Conservation (phyloP, 2,329 filamentous ascomycete species). For the Colletotrichum zoysiae region DNA sequence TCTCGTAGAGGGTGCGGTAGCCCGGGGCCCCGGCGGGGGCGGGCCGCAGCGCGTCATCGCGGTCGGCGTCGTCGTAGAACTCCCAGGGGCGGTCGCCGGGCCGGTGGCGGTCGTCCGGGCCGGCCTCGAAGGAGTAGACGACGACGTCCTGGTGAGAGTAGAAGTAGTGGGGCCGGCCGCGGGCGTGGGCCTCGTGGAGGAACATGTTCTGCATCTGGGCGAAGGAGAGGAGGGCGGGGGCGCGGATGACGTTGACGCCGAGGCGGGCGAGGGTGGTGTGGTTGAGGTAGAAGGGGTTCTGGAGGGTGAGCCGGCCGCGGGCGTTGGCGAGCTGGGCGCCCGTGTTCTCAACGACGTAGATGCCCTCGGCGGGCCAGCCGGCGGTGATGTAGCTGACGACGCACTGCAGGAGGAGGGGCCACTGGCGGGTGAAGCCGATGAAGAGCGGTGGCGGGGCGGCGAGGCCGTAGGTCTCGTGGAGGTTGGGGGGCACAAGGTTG, state of each 20-base stretch:
- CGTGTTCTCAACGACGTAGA: conserved; percentile 71
- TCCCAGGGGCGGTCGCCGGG: conserved; percentile 42
- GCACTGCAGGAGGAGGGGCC: conserved; percentile 66
- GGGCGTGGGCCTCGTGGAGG: conserved; percentile 58
- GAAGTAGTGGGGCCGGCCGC: conserved; percentile 64
- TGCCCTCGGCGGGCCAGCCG: conserved; percentile 68
- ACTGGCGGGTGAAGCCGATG: conserved; percentile 70
- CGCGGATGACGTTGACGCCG: conserved; percentile 64
- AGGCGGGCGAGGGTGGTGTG: conserved; percentile 63
- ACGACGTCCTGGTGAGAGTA: conserved; percentile 70
- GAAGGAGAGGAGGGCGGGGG: conserved; percentile 65
- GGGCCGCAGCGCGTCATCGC: conserved; percentile 30
- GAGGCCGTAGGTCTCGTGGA: conserved; percentile 55
- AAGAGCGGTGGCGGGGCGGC: conserved; percentile 62
- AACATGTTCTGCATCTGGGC: conserved; percentile 69
- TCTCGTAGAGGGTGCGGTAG: conserved; percentile 58
- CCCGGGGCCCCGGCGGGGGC: conserved; percentile 50
- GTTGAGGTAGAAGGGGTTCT: conserved; percentile 70
- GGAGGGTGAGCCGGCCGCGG: conserved; percentile 59
- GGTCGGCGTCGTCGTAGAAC: conserved; percentile 41
- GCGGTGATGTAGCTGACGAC: conserved; percentile 69
- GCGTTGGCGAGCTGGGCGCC: conserved; percentile 67
- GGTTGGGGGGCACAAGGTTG: conserved; percentile 56
- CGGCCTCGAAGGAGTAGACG: conserved; percentile 55
- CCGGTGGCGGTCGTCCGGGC: conserved; percentile 38